Evolutionary conservation across 2,329 filamentous ascomycete genomes (phyloP).

Genomic region (Penicillium brevicompactum): DNA sequence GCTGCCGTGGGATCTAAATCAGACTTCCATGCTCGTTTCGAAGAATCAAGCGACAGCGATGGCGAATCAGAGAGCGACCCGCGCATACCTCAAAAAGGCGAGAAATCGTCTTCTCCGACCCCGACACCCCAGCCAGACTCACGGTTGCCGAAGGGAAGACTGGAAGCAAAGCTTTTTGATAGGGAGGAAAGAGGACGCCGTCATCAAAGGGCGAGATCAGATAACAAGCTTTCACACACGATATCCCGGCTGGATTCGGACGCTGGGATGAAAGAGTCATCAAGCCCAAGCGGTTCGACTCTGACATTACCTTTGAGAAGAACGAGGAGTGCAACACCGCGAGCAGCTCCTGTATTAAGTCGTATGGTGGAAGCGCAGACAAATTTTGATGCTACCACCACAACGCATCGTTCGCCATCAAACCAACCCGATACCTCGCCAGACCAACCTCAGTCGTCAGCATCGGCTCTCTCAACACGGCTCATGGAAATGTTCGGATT

Average conservation of each 20-base stretch:
- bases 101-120: not conserved
- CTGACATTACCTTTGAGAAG: slow-evolving; percentile 23
- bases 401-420: slow-evolving; percentile 21
- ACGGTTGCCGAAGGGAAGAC: slow-evolving; percentile 1
- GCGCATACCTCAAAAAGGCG: slow-evolving; percentile 11
- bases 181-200: slow-evolving; percentile 43
- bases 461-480: slow-evolving; percentile 66
- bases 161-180: slow-evolving; percentile 7
- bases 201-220: slow-evolving; percentile 64
- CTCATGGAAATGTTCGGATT: slow-evolving; percentile 87
- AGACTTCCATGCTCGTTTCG: slow-evolving; percentile 80
- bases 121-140: slow-evolving; percentile 4
- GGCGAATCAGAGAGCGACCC: slow-evolving; percentile 46
- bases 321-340: slow-evolving; percentile 43
- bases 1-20: slow-evolving; percentile 81
- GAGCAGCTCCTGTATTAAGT: slow-evolving; percentile 72
- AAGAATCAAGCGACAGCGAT: slow-evolving; percentile 81
- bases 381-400: slow-evolving; percentile 50
- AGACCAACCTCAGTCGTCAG: slow-evolving; percentile 46
- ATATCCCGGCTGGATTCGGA: slow-evolving; percentile 58
- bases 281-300: slow-evolving; percentile 20
- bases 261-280: slow-evolving; percentile 26
- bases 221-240: slow-evolving; percentile 61
- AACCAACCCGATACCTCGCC: slow-evolving; percentile 48
- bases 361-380: slow-evolving; percentile 74